Conservation (phyloP, 805 yeast species). For the Monosporozyma unispora region DNA sequence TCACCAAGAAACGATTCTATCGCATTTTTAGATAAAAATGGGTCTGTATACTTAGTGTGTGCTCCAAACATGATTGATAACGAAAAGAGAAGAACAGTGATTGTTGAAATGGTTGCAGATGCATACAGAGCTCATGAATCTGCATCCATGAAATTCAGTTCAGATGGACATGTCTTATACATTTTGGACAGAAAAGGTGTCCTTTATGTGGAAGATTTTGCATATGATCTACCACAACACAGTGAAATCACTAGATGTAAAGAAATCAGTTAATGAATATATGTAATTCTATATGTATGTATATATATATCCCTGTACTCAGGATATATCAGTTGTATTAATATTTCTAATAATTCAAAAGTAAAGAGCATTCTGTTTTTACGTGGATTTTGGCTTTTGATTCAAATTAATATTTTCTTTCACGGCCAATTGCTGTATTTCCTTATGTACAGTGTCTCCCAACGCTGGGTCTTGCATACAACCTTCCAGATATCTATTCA, state of each 20-base stretch:
- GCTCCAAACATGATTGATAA: conserved; percentile 51
- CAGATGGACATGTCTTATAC: conserved; percentile 72
- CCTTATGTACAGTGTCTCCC: conserved; percentile 3
- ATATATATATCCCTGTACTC: background rate
- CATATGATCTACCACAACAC: conserved; percentile 72
- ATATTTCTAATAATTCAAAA: background rate
- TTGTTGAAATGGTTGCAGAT: conserved; percentile 70
- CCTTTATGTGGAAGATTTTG: conserved; percentile 73
- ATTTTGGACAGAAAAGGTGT: conserved; percentile 76
- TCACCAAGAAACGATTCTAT: conserved; percentile 84
- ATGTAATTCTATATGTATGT: background rate
- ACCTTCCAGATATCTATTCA: conserved; percentile 15
- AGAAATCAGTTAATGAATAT: conserved; percentile 29
- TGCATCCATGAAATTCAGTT: conserved; percentile 69
- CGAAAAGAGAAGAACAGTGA: conserved; percentile 38
- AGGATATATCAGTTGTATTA: background rate
- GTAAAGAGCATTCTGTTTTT: background rate
- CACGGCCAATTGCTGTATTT: background rate
- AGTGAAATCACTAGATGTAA: conserved; percentile 60
- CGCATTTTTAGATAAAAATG: conserved; percentile 72
- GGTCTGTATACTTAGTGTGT: conserved; percentile 60
- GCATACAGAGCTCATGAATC: conserved; percentile 66
- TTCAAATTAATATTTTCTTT: background rate
- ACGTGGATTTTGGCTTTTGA: background rate
- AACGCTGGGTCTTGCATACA: conserved; percentile 16